Evolutionary conservation across 2,329 filamentous ascomycete genomes (phyloP).

Genomic region (Cercospora canescens): DNA sequence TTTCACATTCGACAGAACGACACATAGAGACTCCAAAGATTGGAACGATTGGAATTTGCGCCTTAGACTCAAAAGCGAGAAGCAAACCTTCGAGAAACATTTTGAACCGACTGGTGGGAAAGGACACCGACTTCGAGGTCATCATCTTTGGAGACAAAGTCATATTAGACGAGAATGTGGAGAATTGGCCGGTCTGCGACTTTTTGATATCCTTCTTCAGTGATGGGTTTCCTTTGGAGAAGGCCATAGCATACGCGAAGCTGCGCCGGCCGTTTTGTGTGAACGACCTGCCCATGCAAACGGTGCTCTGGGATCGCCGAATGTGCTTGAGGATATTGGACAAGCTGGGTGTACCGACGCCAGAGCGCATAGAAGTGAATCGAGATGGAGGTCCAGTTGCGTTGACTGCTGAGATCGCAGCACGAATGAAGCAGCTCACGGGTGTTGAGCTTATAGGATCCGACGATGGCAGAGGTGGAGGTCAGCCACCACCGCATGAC

Average conservation of each 20-base stretch:
- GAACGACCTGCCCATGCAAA: slow-evolving; percentile 97
- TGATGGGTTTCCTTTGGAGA: slow-evolving; percentile 93
- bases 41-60: slow-evolving; percentile 85
- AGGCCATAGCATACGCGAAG: slow-evolving; percentile 93
- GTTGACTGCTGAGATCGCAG: slow-evolving; percentile 75
- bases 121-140: slow-evolving; percentile 92
- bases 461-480: slow-evolving; percentile 65
- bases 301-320: slow-evolving; percentile 92
- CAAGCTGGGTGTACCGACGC: slow-evolving; percentile 84
- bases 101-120: slow-evolving; percentile 84
- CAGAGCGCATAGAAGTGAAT: slow-evolving; percentile 84
- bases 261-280: slow-evolving; percentile 94
- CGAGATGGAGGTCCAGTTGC: slow-evolving; percentile 85
- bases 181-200: slow-evolving; percentile 95
- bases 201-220: slow-evolving; percentile 98
- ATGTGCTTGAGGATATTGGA: slow-evolving; percentile 87
- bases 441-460: slow-evolving; percentile 73
- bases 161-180: slow-evolving; percentile 92
- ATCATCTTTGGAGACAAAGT: slow-evolving; percentile 99
- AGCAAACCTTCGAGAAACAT: slow-evolving; percentile 98
- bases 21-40: slow-evolving; percentile 55
- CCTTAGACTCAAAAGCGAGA: slow-evolving; percentile 89
- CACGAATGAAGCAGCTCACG: slow-evolving; percentile 77
- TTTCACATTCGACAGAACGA: slow-evolving; percentile 74
- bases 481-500: slow-evolving; percentile 58